phyloP scores from a whole-genome alignment of 495 filamentous ascomycete species.

The Letharia columbiana region DNA sequence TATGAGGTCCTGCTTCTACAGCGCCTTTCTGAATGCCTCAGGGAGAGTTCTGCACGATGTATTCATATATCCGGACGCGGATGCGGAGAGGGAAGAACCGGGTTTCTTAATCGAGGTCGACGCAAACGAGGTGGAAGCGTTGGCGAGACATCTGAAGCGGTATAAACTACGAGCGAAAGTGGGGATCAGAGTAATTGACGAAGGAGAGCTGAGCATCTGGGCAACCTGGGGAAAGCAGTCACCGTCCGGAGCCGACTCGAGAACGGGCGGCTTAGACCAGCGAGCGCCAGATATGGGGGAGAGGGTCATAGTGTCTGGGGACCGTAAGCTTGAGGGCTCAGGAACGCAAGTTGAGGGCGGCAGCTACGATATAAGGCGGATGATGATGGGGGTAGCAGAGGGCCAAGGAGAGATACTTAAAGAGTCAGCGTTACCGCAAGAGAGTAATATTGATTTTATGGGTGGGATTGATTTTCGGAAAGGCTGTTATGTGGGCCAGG shows the following conservation, averaged over 20 bases:
- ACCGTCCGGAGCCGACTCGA: neutral
- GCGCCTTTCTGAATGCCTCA: constrained; percentile 75
- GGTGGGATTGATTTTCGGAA: constrained; percentile 83
- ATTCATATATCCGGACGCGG: constrained; percentile 62
- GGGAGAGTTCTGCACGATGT: constrained; percentile 81
- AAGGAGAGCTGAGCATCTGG: constrained; percentile 57
- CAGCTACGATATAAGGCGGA: constrained; percentile 60
- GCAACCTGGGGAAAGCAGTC: constrained; percentile 48
- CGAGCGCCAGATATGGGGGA: constrained; percentile 63
- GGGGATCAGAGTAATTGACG: constrained; percentile 51
- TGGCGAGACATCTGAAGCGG: constrained; percentile 65
- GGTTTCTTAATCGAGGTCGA: constrained; percentile 79
- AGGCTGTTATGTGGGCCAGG: constrained; percentile 95
- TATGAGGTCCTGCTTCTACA: constrained; percentile 48
- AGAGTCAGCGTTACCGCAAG: constrained; percentile 64
- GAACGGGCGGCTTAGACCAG: constrained; percentile 46
- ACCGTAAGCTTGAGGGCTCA: constrained; percentile 10
- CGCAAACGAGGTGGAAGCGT: constrained; percentile 46
- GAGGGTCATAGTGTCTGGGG: constrained; percentile 43
- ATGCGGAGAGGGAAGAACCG: constrained; percentile 36
- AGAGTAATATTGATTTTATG: constrained; percentile 77
- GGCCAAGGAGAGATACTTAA: constrained; percentile 67
- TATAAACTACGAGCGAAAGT: constrained; percentile 81
- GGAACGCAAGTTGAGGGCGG: constrained; percentile 29
- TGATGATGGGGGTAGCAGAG: constrained; percentile 72